Evolutionary conservation across 768 basidiomycete genomes (phyloP), one percentile per base, ranked within the genome.

Genomic region (Phanerodontia chrysosporium): DNA sequence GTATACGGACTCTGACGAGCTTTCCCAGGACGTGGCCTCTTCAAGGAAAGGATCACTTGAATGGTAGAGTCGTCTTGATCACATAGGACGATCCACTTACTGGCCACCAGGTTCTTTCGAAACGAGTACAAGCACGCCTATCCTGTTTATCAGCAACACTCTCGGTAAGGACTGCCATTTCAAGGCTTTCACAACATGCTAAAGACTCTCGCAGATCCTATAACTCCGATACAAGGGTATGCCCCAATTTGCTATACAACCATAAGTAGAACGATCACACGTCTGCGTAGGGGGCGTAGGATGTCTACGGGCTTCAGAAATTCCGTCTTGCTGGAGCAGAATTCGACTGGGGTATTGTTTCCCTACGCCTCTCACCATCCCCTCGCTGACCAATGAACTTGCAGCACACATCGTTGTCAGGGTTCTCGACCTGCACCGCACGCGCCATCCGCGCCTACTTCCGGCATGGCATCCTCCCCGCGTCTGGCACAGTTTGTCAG

Each of bases 361-460:
- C 24, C 48, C 18, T 24, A 5, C 44, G 9, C 21, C 46, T 58
- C 52, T 18, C 3, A 16, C 27, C 28, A 4, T 27, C 18, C 21
- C 48, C 7, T 28, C 22, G 12, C 28, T 30, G n/a, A 29, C 16
- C 21, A 13, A 1, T 32, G 22, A 28, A 22, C 9, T 9, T 30
- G 3, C 45, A 56, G 55, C 55, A 56, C 21, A 22, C 42, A 18
- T 45, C 45, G 65, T 68, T 10, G n/a, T 45, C 55, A 6, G 45
- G 39, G 14, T 46, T 45, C 39, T 78, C 76, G 6, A 49, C 64
- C 4, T 79, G 77, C 63, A 73, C 75, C 5, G 61, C 65, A 10
- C 58, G 55, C 35, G 59, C 74, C 58, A 66, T 82, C 29, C 69
- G 72, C 10, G 66, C 67, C 1, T 81, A 80, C 62, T 78, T 81